These are phyloP conservation scores for Chrysosporium keratinophilum DNA, from an alignment of 2,329 filamentous ascomycete species.

Conservation along the genomic window DNA sequence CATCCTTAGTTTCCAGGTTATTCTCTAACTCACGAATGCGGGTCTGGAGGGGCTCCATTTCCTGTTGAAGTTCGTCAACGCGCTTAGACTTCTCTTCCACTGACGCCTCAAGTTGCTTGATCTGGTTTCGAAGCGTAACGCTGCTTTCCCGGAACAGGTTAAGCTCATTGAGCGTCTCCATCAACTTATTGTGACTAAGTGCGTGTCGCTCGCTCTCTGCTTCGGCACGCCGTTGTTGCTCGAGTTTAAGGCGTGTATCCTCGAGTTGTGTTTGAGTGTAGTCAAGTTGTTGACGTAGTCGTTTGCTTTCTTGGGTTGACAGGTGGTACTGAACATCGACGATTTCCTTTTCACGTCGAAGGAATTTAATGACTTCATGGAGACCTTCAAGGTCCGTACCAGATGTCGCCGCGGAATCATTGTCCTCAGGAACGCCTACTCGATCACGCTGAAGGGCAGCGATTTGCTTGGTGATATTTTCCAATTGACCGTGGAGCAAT, in stretches of 20 bases:
- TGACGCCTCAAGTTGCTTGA: slow-evolving; percentile 64
- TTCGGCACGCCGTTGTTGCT: slow-evolving; percentile 72
- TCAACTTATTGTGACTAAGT: slow-evolving; percentile 75
- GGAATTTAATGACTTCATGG: slow-evolving; percentile 80
- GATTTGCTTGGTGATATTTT: slow-evolving; percentile 71
- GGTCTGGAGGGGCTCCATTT: slow-evolving; percentile 71
- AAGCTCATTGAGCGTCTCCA: slow-evolving; percentile 89
- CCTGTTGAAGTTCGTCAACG: slow-evolving; percentile 61
- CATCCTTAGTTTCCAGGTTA: slow-evolving; percentile 67
- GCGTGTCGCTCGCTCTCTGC: slow-evolving; percentile 62
- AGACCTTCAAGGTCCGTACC: slow-evolving; percentile 59
- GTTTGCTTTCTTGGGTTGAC: slow-evolving; percentile 75
- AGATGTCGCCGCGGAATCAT: slow-evolving; percentile 40
- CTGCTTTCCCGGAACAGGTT: slow-evolving; percentile 95
- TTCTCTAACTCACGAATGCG: slow-evolving; percentile 74
- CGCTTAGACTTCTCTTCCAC: slow-evolving; percentile 63
- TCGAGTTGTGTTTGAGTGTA: slow-evolving; percentile 82
- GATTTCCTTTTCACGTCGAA: slow-evolving; percentile 94
- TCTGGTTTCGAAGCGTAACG: slow-evolving; percentile 77
- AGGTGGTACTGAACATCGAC: slow-evolving; percentile 92
- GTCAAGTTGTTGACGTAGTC: slow-evolving; percentile 80
- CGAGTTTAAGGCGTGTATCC: slow-evolving; percentile 75
- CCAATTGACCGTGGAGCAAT: slow-evolving; percentile 78
- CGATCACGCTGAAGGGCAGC: slow-evolving; percentile 67
- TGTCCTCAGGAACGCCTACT: slow-evolving; percentile 44